Base-by-base conservation (phyloP, 2,329 filamentous ascomycete genomes). In the Colletotrichum sp. region DNA sequence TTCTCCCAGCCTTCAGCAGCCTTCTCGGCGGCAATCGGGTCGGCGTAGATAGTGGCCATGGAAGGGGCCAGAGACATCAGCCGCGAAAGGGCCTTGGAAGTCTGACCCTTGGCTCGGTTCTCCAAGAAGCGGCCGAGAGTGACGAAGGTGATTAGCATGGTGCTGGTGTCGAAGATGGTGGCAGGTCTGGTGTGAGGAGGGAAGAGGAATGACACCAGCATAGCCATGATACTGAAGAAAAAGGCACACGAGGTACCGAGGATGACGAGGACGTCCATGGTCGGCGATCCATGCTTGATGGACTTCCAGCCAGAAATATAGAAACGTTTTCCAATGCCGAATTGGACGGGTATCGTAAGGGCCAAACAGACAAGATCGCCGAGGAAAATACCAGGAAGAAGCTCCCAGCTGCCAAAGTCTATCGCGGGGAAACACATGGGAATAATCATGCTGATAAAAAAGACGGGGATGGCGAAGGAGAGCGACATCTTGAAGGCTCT, bases 71-170 rank as follows among this genome's bases (percentile, higher is more conserved):
- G 89, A 18, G 95, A 98, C 97, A 99, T 99, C 38, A 99, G 91
- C 28, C 93, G 92, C 9, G 96, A 99, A 4, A 99, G 90, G 1
- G 97, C 97, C 82, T 95, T 97, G 7, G 96, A 98, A 0, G 97
- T 99, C 85, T 99, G 95, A 0, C 97, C 97, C 86, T 99, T 99
- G 68, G 97, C 97, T 21, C 93, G 89, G 82, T 99, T 99, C 85
- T 99, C 97, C 21, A 99, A 86, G 86, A 94, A 99, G 43, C 97
- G 93, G 6, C 97, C 95, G 4, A 99, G 87, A 2, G 94, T 96
- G 83, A 98, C 95, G 83, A 99, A 99, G 0, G 96, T 98, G 83
- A 99, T 96, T 67, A 99, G 90, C 97, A 99, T 99, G 26, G 96
- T 98, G 85, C 96, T 98, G 2, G 97, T 99, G 82, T 99, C 97